Conservation (phyloP, 1,139 yeast genomes). For the Candida pseudoviswanathii region DNA sequence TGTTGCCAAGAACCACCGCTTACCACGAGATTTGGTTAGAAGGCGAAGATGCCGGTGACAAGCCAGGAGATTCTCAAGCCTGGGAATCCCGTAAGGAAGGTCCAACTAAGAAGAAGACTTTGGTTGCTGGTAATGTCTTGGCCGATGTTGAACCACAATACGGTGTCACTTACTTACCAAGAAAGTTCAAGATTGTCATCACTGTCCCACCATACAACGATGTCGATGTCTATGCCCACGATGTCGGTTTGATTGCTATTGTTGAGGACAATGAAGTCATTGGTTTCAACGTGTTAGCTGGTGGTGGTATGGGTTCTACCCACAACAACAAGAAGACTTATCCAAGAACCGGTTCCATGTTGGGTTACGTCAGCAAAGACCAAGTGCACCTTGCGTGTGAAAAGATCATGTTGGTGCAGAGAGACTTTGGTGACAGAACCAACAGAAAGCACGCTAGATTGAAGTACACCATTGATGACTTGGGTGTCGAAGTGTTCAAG, state of each 20-base stretch:
- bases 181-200: constrained; percentile 93
- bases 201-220: constrained; percentile 97
- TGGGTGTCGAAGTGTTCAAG: constrained; percentile 83
- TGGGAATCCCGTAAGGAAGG: constrained; percentile 78
- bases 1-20: constrained; percentile 90
- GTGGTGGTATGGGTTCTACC: constrained; percentile 99
- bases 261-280: constrained; percentile 63
- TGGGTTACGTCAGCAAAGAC: constrained; percentile 74
- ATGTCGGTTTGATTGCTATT: constrained; percentile 89
- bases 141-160: constrained; percentile 87
- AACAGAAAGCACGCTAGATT: constrained; percentile 98
- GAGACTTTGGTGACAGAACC: constrained; percentile 93
- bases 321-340: constrained; percentile 96
- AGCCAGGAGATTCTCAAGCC: constrained; percentile 63
- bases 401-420: constrained; percentile 89
- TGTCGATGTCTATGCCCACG: constrained; percentile 96
- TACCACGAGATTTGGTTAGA: constrained; percentile 97
- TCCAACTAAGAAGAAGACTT: constrained; percentile 76
- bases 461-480: constrained; percentile 92
- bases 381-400: constrained; percentile 81
- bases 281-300: constrained; percentile 89
- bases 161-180: constrained; percentile 86
- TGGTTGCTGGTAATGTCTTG: constrained; percentile 85
- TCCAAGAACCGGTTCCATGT: constrained; percentile 88
- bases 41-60: constrained; percentile 78